Conservation (phyloP, 2,329 filamentous ascomycete species). For the Colletotrichum sansevieriae region DNA sequence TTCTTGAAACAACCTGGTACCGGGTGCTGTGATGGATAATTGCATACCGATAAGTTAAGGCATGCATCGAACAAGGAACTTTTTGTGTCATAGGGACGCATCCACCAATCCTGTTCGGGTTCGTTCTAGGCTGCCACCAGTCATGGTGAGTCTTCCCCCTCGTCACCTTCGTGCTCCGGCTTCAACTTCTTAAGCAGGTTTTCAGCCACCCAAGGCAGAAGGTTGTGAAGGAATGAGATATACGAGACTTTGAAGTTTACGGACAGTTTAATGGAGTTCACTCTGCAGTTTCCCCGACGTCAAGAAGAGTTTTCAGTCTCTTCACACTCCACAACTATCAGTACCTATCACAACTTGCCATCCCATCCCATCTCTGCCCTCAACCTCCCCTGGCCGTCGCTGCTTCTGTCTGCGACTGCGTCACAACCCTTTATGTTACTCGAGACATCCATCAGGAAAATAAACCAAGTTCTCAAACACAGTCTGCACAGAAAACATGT, state of each 20-base stretch:
- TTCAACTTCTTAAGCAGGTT: neutral
- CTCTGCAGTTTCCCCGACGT: constrained; percentile 2
- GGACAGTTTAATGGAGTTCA: neutral
- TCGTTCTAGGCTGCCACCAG: constrained; percentile 24
- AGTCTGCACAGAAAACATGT: constrained; percentile 28
- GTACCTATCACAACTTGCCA: neutral
- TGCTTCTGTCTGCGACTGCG: neutral
- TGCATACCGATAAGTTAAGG: constrained; percentile 2
- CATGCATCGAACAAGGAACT: constrained; percentile 16
- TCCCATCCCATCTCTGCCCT: neutral
- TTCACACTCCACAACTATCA: constrained; percentile 2
- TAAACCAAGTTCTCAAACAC: constrained; percentile 26
- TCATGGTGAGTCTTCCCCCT: constrained; percentile 21
- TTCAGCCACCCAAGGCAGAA: neutral
- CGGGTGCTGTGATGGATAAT: neutral
- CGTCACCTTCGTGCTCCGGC: neutral
- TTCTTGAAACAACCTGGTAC: too few relatives aligned
- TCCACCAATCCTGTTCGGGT: neutral
- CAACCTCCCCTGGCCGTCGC: neutral
- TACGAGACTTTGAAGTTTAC: neutral
- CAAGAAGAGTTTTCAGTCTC: constrained; percentile 24
- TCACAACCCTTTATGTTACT: constrained; percentile 19
- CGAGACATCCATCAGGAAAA: constrained; percentile 25
- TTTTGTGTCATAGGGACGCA: constrained; percentile 15
- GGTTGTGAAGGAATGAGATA: constrained; percentile 7